These are phyloP conservation scores for Yamadazyma sp. DNA, from an alignment of 805 yeast genomes.

Conservation along the genomic window DNA sequence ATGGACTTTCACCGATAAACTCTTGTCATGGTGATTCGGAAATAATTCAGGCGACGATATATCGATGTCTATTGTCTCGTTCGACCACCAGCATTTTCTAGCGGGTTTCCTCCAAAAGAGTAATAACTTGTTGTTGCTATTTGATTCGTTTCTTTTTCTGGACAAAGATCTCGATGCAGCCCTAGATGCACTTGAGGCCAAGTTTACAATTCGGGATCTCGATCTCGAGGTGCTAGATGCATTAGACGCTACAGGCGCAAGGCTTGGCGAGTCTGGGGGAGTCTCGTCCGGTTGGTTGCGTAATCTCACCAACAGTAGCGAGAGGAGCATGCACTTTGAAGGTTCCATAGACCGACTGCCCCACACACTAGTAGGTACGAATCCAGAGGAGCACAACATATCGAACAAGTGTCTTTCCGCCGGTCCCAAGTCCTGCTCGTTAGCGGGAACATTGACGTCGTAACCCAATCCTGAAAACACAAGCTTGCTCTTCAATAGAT, in stretches of 20 bases:
- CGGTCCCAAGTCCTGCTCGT: conserved; percentile 61
- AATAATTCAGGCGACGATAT: conserved; percentile 24
- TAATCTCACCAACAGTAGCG: conserved; percentile 71
- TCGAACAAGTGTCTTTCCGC: conserved; percentile 95
- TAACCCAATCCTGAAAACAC: conserved; percentile 83
- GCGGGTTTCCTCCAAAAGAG: conserved; percentile 98
- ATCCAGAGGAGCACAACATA: conserved; percentile 92
- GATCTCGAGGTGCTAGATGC: conserved; percentile 39
- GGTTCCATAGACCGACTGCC: conserved; percentile 89
- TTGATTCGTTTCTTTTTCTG: conserved; percentile 41
- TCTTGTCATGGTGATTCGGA: conserved; percentile 16
- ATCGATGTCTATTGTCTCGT: conserved; percentile 51
- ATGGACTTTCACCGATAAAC: conserved; percentile 63
- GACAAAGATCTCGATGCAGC: conserved; percentile 61
- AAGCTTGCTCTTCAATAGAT: conserved; percentile 52
- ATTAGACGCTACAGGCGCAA: conserved; percentile 45
- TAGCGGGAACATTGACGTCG: conserved; percentile 25
- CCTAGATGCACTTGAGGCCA: conserved; percentile 57
- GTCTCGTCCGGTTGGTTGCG: conserved; percentile 28
- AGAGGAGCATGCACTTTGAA: conserved; percentile 79
- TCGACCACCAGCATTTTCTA: conserved; percentile 97
- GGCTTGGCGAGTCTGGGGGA: conserved; percentile 44
- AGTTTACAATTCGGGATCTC: conserved; percentile 55
- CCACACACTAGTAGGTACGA: conserved; percentile 67
- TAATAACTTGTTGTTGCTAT: conserved; percentile 59